Evolutionary conservation across 73 alveolate species (phyloP).

Genomic region (Paraurostyla sp.): DNA sequence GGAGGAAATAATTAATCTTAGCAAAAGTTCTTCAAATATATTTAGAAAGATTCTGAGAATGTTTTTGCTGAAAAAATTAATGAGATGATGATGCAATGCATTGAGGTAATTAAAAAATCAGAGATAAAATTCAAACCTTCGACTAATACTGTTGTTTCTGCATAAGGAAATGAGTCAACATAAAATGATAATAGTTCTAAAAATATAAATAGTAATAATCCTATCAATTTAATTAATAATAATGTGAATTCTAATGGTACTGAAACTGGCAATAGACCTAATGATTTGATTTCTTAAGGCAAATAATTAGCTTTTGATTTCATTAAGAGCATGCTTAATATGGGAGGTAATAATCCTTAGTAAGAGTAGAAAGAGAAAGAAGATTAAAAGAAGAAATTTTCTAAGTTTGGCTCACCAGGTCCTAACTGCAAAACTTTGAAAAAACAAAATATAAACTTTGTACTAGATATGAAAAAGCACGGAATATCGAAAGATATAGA

Average conservation of each 20-base stretch:
- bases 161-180: too few relatives aligned
- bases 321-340: neutral
- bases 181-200: too few relatives aligned
- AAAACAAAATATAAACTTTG: slow-evolving; percentile 23
- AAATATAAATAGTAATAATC: too few relatives aligned
- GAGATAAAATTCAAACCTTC: slow-evolving; percentile 24
- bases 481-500: slow-evolving; percentile 33
- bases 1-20: slow-evolving; percentile 76
- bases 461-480: slow-evolving; percentile 30
- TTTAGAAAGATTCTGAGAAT: slow-evolving; percentile 67
- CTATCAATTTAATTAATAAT: too few relatives aligned
- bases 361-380: neutral
- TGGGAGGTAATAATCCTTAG: neutral
- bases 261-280: neutral
- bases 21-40: slow-evolving; percentile 58
- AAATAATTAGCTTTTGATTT: slow-evolving; percentile 45
- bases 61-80: slow-evolving; percentile 49
- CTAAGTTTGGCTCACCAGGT: slow-evolving; percentile 38
- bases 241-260: too few relatives aligned
- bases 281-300: neutral
- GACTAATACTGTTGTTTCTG: neutral
- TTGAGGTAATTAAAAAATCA: slow-evolving; percentile 55
- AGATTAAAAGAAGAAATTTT: neutral
- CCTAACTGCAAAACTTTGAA: neutral
- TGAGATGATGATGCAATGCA: slow-evolving; percentile 37